Conservation (phyloP, 352 stramenopile genomes). For the Phytophthora pistaciae region DNA sequence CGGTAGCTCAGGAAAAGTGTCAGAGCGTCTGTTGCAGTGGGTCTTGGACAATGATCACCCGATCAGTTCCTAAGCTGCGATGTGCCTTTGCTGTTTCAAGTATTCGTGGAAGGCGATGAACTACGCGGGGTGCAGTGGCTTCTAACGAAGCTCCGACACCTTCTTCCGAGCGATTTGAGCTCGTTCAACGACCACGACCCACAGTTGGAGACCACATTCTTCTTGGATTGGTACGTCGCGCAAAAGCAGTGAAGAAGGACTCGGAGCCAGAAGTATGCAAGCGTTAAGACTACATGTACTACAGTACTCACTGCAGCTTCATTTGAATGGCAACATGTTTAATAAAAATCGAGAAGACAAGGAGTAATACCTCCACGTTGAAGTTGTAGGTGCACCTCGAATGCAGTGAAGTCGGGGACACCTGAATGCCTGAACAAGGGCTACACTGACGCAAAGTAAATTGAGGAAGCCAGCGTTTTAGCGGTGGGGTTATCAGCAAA, state of each 20-base stretch:
- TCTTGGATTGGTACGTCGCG: background rate
- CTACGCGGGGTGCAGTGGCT: background rate
- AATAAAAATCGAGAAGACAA: too few relatives aligned
- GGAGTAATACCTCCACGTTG: too few relatives aligned
- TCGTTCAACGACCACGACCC: background rate
- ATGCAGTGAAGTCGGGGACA: too few relatives aligned
- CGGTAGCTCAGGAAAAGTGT: too few relatives aligned
- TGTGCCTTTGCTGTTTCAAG: background rate
- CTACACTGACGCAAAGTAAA: background rate
- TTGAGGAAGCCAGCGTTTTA: background rate
- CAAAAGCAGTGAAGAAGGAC: too few relatives aligned
- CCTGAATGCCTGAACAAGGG: too few relatives aligned
- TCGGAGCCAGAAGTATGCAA: too few relatives aligned
- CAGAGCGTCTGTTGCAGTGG: background rate
- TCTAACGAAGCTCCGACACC: background rate
- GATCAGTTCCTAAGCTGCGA: background rate
- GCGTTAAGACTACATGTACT: too few relatives aligned
- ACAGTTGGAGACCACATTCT: background rate
- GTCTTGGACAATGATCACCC: background rate
- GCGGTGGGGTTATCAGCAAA: conserved; percentile 38
- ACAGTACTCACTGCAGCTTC: too few relatives aligned
- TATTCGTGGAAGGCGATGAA: background rate
- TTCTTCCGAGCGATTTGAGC: background rate
- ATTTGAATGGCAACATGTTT: too few relatives aligned
- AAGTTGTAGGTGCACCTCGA: too few relatives aligned